Evolutionary conservation across 2,329 filamentous ascomycete species (phyloP), one percentile per base, ranked within the genome.

Genomic region (Cladosporium velox): DNA sequence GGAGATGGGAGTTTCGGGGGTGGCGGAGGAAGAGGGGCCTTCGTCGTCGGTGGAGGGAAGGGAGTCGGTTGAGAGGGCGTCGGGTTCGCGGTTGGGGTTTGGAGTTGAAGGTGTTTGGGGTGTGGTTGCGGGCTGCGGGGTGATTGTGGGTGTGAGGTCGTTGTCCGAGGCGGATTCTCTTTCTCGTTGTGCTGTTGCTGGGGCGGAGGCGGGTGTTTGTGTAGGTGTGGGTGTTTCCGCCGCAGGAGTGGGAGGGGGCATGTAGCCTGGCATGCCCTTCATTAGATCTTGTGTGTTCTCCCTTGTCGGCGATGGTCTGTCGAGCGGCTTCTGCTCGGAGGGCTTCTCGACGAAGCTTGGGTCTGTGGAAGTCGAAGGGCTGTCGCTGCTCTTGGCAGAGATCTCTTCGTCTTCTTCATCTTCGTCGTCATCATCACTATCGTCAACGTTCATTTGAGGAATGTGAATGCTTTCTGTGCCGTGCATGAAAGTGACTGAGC

Each of bases 401-500:
- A 34, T 21, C 28, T 65, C 63, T 58, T 58, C 55, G 14, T 54
- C 49, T 7, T 24, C 34, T n/a, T 62, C 59, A 18, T 59, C 57
- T 15, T 63, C 60, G 24, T 67, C 67, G 24, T 67, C 67, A 14
- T 59, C 57, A 5, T 67, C 67, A 8, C 65, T 67, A 10, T 71
- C 68, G 14, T 70, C 69, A 41, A 65, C 67, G 58, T 63, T 59
- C 49, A 54, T 51, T 21, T 61, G 41, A 1, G 77, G 77, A 8
- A 78, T 77, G 55, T 78, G 77, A 12, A 77, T 71, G 34, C 71
- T 72, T 60, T 78, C 76, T 7, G 76, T 77, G 38, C 76, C 77
- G 61, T 78, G 75, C 76, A 78, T 77, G 67, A 77, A 77, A 14
- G 74, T 74, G 41, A 77, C 65, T 12, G 32, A 28, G 12, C 57